Conservation (phyloP, 1,139 yeast species). For the Schizosaccharomyces versatilis region DNA sequence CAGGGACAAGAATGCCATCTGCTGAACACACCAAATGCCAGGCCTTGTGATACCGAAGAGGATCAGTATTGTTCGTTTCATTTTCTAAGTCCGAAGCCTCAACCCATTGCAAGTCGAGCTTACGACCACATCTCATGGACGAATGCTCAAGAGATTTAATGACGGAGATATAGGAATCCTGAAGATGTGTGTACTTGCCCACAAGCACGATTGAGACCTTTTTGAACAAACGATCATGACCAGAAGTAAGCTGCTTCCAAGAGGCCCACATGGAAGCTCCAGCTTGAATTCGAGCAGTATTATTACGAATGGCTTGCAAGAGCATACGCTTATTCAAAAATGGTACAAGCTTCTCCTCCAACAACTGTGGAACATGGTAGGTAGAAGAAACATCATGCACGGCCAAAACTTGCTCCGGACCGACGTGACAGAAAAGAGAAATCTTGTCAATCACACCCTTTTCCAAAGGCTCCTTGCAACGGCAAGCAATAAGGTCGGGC, state of each 20-base stretch:
- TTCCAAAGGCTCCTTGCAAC: conserved; percentile 73
- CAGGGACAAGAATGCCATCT: conserved; percentile 93
- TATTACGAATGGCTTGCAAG: conserved; percentile 30
- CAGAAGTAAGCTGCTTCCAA: conserved; percentile 62
- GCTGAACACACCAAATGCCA: conserved; percentile 91
- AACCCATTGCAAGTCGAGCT: conserved; percentile 80
- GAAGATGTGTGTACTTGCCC: conserved; percentile 88
- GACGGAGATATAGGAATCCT: conserved; percentile 85
- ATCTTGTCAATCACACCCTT: conserved; percentile 73
- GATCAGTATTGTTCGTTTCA: conserved; percentile 28
- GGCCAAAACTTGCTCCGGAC: conserved; percentile 88
- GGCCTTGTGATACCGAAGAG: conserved; percentile 72
- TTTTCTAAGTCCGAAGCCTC: conserved; percentile 82
- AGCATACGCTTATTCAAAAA: conserved; percentile 49
- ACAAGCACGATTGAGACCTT: conserved; percentile 85
- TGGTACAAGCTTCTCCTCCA: conserved; percentile 60
- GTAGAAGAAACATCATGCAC: conserved; percentile 94
- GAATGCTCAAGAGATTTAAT: conserved; percentile 90
- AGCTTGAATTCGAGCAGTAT: conserved; percentile 32
- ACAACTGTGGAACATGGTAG: conserved; percentile 82
- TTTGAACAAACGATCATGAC: conserved; percentile 54
- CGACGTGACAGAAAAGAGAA: conserved; percentile 98
- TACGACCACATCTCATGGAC: conserved; percentile 69
- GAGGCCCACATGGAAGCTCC: conserved; percentile 51
- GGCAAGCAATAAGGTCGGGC: conserved; percentile 94